Base-by-base conservation (phyloP, 2,329 filamentous ascomycete genomes). In the Microsporum canis region DNA sequence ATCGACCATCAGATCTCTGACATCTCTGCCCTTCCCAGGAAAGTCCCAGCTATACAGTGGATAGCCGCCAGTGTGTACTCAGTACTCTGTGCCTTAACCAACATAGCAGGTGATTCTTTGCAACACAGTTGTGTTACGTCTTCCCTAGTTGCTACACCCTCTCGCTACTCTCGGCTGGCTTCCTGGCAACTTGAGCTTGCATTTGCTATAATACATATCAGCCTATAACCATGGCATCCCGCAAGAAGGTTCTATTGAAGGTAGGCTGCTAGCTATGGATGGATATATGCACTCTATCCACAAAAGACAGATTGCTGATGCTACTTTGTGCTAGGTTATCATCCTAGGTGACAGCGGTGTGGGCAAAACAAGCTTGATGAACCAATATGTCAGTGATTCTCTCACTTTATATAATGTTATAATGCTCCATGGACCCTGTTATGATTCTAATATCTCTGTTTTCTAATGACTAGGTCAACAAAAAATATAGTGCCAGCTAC, bases 291-390 rank as follows among this genome's bases (percentile, higher is more conserved):
- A 31, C 45, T 12, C 58, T 43, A 23, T 3, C 8, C 17, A 12
- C 7, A 3, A 49, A 12, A 17, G 33, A 38, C 53, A 49, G 51
- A 27, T 60, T 47, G 58, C 59, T 66, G 58, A 64, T 62, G 45
- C 31, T 62, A 23, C 17, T 62, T 56, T 41, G 62, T 45, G 57
- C 49, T 59, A 97, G 92, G 91, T 99, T 72, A 99, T 99, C 72
- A 97, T 99, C 78, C 87, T 99, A 69, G 94, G 94, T 70, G 94
- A 99, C 77, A 97, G 92, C 77, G 94, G 94, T 79, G 94, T 99
- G 65, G 94, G 94, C 75, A 99, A 99, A 84, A 99, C 94, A 64
- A 96, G 91, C 78, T 86, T 99, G 84, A 99, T 99, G 94, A 99
- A 99, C 80, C 94, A 99, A 97, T 99, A 97, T 89, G 94, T 97